Percentiles rank a stretch among this genome's conserved stretches.
phyloP scores from a whole-genome alignment of 2,329 filamentous ascomycete genomes.

The Fusarium protoensiforme region DNA sequence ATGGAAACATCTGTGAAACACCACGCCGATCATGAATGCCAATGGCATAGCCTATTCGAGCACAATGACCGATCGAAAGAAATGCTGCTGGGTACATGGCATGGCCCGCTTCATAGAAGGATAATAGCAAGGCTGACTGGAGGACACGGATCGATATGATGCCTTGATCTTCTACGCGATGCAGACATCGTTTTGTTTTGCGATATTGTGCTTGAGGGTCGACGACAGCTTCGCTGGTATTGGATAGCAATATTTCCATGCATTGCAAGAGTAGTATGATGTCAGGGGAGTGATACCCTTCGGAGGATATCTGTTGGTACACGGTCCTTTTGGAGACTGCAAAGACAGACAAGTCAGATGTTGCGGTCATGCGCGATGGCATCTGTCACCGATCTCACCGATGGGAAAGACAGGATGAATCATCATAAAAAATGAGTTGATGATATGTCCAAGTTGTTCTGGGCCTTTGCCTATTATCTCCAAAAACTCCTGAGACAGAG shows the following conservation, averaged over 20 bases:
- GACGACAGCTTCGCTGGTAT: neutral
- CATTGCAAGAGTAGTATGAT: conserved; percentile 9
- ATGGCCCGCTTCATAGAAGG: conserved; percentile 2
- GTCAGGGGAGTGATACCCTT: neutral
- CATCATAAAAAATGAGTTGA: neutral
- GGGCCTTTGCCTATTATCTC: neutral
- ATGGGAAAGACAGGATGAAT: conserved; percentile 2
- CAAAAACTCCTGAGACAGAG: neutral
- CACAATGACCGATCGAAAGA: conserved; percentile 3
- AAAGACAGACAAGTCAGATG: neutral
- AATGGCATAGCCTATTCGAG: conserved; percentile 8
- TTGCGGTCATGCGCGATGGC: neutral
- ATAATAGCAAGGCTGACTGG: neutral
- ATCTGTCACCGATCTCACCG: neutral
- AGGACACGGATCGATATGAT: conserved; percentile 5
- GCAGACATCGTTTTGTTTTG: conserved; percentile 1
- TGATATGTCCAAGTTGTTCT: neutral
- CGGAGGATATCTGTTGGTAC: conserved; percentile 5
- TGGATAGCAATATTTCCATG: neutral
- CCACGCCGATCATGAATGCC: conserved; percentile 10
- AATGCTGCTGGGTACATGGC: conserved; percentile 13
- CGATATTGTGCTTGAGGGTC: neutral
- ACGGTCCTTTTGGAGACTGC: conserved; percentile 9
- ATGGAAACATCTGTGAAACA: conserved; percentile 6
- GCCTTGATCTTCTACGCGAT: neutral